phyloP scores from a whole-genome alignment of 2,329 filamentous ascomycete species.

The Exophiala oligosperma region DNA sequence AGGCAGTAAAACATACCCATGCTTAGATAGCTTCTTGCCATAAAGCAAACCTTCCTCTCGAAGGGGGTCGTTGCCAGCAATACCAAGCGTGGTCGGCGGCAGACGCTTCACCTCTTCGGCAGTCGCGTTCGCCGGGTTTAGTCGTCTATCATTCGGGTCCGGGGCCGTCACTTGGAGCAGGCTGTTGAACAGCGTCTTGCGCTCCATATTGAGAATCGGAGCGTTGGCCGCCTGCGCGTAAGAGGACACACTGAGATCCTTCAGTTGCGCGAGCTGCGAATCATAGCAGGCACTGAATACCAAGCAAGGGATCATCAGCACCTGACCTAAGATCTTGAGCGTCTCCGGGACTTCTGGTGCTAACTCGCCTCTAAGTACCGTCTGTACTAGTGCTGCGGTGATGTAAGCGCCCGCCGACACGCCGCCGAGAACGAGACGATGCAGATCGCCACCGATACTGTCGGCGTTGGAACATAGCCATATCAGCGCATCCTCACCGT shows the following conservation, averaged over 20 bases:
- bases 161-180: slow-evolving; percentile 31
- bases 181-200: slow-evolving; percentile 36
- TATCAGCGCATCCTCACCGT: slow-evolving; percentile 54
- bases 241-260: slow-evolving; percentile 44
- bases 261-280: slow-evolving; percentile 38
- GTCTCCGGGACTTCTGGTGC: slow-evolving; percentile 36
- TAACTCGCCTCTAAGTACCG: neutral
- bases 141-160: slow-evolving; percentile 34
- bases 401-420: slow-evolving; percentile 51
- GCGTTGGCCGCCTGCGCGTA: slow-evolving; percentile 50
- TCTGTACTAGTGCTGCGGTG: slow-evolving; percentile 38
- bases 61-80: slow-evolving; percentile 49
- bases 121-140: slow-evolving; percentile 42
- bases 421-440: slow-evolving; percentile 48
- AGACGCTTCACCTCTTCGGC: slow-evolving; percentile 38
- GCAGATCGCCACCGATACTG: slow-evolving; percentile 42
- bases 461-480: slow-evolving; percentile 54
- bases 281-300: slow-evolving; percentile 37
- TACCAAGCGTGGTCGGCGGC: slow-evolving; percentile 40
- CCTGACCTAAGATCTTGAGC: slow-evolving; percentile 49
- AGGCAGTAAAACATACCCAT: slow-evolving; percentile 38
- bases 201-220: slow-evolving; percentile 48
- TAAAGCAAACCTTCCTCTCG: slow-evolving; percentile 53
- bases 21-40: slow-evolving; percentile 39
- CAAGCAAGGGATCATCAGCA: slow-evolving; percentile 54